Evolutionary conservation across 495 filamentous ascomycete species (phyloP).

Genomic region (Polyplosphaeria fusca): DNA sequence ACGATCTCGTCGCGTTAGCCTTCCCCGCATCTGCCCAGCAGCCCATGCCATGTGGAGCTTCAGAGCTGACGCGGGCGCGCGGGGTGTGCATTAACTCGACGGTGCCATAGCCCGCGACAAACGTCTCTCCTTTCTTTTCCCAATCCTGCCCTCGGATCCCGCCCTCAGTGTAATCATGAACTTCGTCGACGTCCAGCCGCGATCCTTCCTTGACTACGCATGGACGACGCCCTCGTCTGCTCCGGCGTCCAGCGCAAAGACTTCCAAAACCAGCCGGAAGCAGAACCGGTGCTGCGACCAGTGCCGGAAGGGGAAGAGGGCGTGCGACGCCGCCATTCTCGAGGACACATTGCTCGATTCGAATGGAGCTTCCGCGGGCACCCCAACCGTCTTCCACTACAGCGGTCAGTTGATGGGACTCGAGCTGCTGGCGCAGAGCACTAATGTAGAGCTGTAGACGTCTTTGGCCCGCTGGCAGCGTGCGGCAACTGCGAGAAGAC

Average conservation of each 20-base stretch:
- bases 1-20: not conserved
- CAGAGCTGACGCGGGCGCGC: constrained; percentile 10
- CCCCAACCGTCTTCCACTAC: constrained; percentile 24
- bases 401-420: constrained; percentile 11
- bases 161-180: constrained; percentile 10
- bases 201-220: constrained; percentile 28
- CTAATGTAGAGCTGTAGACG: constrained; percentile 14
- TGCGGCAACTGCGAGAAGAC: constrained; percentile 40
- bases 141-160: constrained; percentile 15
- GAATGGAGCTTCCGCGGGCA: constrained; percentile 1
- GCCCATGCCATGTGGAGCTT: constrained; percentile 25
- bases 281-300: constrained; percentile 48
- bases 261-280: constrained; percentile 25
- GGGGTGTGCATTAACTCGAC: constrained; percentile 13
- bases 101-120: not conserved
- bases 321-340: constrained; percentile 41
- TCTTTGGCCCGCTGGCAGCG: constrained; percentile 24
- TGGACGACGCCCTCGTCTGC: constrained; percentile 22
- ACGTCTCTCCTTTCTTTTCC: constrained; percentile 8
- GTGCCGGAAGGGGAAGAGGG: constrained; percentile 48
- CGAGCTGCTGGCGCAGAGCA: constrained; percentile 6
- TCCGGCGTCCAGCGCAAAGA: not conserved
- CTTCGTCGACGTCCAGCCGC: constrained; percentile 23
- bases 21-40: constrained; percentile 25
- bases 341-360: constrained; percentile 22